Base-by-base conservation (phyloP, 164 flowering plant genomes). In the Liquidambar formosana region DNA sequence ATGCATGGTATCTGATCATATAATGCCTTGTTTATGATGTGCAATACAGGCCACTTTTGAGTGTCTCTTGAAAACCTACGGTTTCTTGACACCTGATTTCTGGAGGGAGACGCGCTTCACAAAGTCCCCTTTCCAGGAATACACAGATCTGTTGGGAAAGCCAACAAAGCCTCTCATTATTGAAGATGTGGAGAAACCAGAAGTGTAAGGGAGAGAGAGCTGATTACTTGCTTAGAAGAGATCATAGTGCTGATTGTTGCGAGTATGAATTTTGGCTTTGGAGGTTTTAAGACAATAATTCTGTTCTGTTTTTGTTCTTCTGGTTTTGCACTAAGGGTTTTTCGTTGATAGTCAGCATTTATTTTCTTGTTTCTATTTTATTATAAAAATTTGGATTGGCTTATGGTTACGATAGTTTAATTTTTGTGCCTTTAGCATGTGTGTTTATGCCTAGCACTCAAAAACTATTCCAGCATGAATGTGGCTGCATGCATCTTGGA, bases 51-150 rank as follows among this genome's bases (percentile, higher is more conserved):
- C 69, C 5, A 66, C 69, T n/a, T 53, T 66, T 41, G 61, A 66
- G 2, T 54, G 61, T 41, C 77, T 91, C 3, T 38, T 33, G 27
- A 66, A 66, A 46, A 66, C 69, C 5, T 66, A 53, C 33, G 61
- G 61, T 13, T 66, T 53, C 69, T 25, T 54, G 48, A 53, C 61
- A n/a, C 69, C 69, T 21, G 69, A 66, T 54, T 54, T 66, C 48
- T 66, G 69, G 61, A 65, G 27, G 15, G 47, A 89, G 76, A 87
- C 90, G 1, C 78, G 87, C 44, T 89, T 87, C 80, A 68, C 79
- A 1, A 91, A 81, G 15, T 66, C 69, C 2, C 69, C 69, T 10
- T 66, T 66, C 69, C 69, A 66, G 23, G 69, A 66, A 51, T 22
- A 54, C 69, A 53, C 69, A 0, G 69, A 66, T 19, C 58, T 66